A percentile compares a stretch with the other conserved stretches of the same genome.
Evolutionary conservation across 176 grass and related monocot species (phyloP).

Genomic region (Zoysia japonica): DNA sequence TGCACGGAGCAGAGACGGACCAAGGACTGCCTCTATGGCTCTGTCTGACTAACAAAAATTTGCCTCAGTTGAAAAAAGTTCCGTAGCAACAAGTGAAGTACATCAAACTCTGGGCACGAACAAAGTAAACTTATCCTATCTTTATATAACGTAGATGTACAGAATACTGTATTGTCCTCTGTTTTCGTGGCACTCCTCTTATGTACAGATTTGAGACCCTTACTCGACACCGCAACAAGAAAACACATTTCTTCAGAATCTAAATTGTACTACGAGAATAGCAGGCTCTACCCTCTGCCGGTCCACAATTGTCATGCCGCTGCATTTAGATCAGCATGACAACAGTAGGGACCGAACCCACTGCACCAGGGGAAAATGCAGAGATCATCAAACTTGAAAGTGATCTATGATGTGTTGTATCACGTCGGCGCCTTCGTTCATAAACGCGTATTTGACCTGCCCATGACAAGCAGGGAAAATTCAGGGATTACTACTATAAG

Average conservation of each 20-base stretch:
- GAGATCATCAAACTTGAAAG: slow-evolving; percentile 45
- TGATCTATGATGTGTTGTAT: slow-evolving; percentile 80
- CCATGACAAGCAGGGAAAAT: not conserved
- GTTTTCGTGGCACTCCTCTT: not conserved
- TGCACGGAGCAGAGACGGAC: not conserved
- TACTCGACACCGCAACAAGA: not conserved
- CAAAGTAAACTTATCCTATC: too few species aligned
- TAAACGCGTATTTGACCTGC: slow-evolving; percentile 69
- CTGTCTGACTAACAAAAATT: not conserved
- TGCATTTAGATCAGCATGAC: not conserved
- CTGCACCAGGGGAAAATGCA: not conserved
- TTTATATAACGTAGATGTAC: not conserved
- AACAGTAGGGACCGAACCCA: not conserved
- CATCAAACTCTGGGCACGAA: not conserved
- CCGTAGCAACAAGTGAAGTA: not conserved
- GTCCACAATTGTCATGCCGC: not conserved
- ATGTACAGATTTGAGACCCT: not conserved
- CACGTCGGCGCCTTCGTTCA: slow-evolving; percentile 74
- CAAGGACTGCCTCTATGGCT: not conserved
- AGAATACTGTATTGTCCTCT: not conserved
- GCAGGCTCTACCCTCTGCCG: not conserved
- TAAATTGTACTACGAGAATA: not conserved
- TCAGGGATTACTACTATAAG: not conserved
- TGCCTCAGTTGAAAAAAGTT: not conserved
- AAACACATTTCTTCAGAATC: not conserved